Evolutionary conservation across 2,329 filamentous ascomycete genomes (phyloP), one percentile per base, ranked within the genome.

Genomic region (Colletotrichum orbiculare): DNA sequence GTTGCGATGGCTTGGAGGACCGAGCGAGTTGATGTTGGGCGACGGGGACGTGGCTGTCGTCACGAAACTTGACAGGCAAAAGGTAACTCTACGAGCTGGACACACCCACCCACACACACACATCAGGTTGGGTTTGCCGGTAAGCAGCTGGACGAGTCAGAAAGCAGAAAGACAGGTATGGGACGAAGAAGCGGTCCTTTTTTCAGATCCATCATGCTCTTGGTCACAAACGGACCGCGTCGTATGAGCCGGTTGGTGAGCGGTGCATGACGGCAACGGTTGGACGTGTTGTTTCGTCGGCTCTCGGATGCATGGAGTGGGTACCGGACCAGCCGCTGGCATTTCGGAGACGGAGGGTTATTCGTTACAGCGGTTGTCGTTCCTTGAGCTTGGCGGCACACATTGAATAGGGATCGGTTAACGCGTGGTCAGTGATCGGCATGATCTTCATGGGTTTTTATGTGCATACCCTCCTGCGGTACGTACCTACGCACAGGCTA

Each of bases 261-360:
- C 63, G 59, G 63, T 66, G 63, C 53, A 56, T 47, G 15, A 54
- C 42, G 60, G 42, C 55, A 53, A 35, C 25, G 15, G 33, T 41
- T 41, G 47, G 45, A 47, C 15, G 48, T 54, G 63, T 46, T 63
- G 63, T 66, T 66, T 66, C 63, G 63, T 57, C 59, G 63, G 63
- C 58, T 63, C 63, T 57, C 63, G 59, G 63, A 63, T 63, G 37
- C 37, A 17, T 33, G 52, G 25, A 25, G 25, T 25, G 25, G 50
- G 25, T 35, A 49, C 60, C 47, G 50, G 39, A 50, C 35, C 17
- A 50, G 56, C 48, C 35, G 37, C 42, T 15, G 13, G 42, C 13
- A 54, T 34, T 39, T 46, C 35, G 43, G 45, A 33, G 57, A 41
- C 57, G 57, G 35, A 33, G 45, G 33, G 12, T 57, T 33, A 48